Conservation (phyloP, 2,329 filamentous ascomycete species). For the Xylariales sp. region DNA sequence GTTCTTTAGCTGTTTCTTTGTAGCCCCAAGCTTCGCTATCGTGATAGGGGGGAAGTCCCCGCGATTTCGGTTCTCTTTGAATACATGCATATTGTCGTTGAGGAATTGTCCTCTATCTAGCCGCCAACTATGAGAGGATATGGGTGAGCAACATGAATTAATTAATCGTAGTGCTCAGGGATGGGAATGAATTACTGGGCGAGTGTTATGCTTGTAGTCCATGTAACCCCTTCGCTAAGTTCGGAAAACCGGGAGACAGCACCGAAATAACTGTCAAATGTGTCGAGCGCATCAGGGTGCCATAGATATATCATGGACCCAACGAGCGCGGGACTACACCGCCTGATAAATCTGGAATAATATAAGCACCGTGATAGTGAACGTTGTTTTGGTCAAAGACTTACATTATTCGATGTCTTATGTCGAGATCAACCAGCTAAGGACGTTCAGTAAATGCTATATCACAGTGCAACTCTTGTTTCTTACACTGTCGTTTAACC, state of each 20-base stretch:
- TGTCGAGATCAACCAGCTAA: constrained; percentile 2
- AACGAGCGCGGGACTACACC: neutral
- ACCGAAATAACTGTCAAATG: neutral
- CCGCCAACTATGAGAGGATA: neutral
- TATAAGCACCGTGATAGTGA: too few relatives aligned
- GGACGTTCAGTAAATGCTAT: neutral
- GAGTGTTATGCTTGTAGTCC: constrained; percentile 2
- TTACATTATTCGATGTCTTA: constrained; percentile 2
- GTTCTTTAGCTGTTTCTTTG: neutral
- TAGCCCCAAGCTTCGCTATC: neutral
- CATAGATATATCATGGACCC: constrained; percentile 2
- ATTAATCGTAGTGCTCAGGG: neutral
- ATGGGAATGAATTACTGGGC: neutral
- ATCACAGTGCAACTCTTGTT: neutral
- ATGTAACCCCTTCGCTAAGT: neutral
- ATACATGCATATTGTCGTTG: neutral
- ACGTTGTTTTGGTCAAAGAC: neutral
- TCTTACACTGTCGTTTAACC: constrained; percentile 1
- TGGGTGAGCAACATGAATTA: neutral
- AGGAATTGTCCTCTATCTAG: neutral
- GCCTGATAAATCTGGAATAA: neutral
- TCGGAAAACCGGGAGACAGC: neutral
- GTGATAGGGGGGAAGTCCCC: neutral
- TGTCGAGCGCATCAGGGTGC: neutral
- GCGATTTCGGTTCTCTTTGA: neutral